Base-by-base conservation (phyloP, 208 protist genomes). In the Trichomonas vaginalis region DNA sequence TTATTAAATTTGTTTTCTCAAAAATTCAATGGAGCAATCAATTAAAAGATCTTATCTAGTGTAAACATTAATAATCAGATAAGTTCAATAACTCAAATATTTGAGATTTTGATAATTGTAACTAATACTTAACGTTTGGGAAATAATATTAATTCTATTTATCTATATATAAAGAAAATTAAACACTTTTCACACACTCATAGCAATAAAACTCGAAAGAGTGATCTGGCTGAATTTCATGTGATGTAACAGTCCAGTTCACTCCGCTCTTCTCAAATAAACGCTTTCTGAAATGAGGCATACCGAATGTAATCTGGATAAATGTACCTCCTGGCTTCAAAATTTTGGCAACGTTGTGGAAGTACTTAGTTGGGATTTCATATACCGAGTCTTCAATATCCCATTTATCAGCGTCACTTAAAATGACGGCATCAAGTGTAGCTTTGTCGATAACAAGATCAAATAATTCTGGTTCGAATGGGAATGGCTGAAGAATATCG, bases 271-370 rank as follows among this genome's bases (percentile, higher is more conserved):
- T 9, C 42, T 90, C 14, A n/a, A 90, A 90, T 10, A 90, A 17
- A 6, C 82, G 10, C 42, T 32, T 46, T n/a, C 92, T 45, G 46
- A 95, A 95, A n/a, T 95, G 92, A 6, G 92, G 92, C 23, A 51
- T 27, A 10, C 92, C 92, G 32, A 95, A 95, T 48, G 62, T 45
- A 9, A 95, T 95, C 32, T 95, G 92, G 40, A 95, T 83, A 45
- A 86, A 95, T 45, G 10, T 95, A 46, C 92, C 92, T 27, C 92
- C 92, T 46, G 92, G 92, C 46, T 95, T 95, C 15, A 95, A n/a
- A 10, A 95, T n/a, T n/a, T 21, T 90, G 14, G 3, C 35, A 46
- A 90, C 82, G 35, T 90, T 14, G 0, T 37, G 37, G n/a, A 90
- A 90, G 32, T 90, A 90, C 42, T 90, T 90, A 0, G 4, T 37